Evolutionary conservation across 2,329 filamentous ascomycete species (phyloP).

Genomic region (Trichoderma brevicompactum): DNA sequence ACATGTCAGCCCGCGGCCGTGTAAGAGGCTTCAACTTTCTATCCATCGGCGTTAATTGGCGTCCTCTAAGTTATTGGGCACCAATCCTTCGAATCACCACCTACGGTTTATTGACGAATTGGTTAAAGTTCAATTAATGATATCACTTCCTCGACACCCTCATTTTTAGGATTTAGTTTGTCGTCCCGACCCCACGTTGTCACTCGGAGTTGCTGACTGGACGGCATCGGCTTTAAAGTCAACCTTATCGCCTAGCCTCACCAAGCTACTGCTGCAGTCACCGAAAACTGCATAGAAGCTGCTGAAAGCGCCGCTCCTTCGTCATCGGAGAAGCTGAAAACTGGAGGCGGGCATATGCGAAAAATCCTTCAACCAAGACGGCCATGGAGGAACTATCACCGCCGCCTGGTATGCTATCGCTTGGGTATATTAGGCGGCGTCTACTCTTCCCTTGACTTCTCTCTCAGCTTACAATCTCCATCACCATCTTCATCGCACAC

Average conservation of each 20-base stretch:
- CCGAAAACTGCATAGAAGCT: not conserved
- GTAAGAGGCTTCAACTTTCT: too few relatives aligned
- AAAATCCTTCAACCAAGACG: not conserved
- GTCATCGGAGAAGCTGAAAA: slow-evolving; percentile 1
- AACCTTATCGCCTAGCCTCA: slow-evolving; percentile 16
- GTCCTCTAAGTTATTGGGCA: too few relatives aligned
- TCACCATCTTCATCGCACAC: not conserved
- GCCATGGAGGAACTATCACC: not conserved
- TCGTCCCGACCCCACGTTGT: not conserved
- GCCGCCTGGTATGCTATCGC: not conserved
- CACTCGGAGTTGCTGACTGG: slow-evolving; percentile 14
- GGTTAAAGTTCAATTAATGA: too few relatives aligned
- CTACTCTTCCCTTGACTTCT: not conserved
- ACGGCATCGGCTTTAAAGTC: slow-evolving; percentile 6
- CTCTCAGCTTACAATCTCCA: not conserved
- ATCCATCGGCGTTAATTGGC: too few relatives aligned
- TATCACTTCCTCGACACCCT: not conserved
- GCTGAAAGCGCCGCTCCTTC: not conserved
- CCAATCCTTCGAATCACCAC: too few relatives aligned
- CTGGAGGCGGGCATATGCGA: not conserved
- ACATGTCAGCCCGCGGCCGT: too few relatives aligned
- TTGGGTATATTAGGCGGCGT: not conserved
- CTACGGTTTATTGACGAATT: too few relatives aligned
- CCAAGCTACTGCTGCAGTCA: not conserved
- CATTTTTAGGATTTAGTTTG: not conserved